phyloP scores from a whole-genome alignment of 768 basidiomycete genomes.

The Mycena chlorophos region DNA sequence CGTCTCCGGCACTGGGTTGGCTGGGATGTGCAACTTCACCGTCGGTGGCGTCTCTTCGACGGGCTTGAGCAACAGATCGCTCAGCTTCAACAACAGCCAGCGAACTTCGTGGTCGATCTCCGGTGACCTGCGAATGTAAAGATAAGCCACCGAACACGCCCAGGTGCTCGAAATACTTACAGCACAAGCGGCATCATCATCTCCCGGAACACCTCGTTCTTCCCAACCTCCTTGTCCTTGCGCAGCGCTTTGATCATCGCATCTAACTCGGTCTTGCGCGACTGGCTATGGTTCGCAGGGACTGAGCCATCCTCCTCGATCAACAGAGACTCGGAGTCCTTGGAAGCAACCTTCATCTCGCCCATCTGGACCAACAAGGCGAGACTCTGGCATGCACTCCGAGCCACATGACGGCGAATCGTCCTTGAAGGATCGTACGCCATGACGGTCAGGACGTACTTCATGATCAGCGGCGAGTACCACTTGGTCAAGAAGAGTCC shows the following conservation, averaged over 20 bases:
- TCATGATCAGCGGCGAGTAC: constrained; percentile 82
- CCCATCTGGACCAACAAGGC: constrained; percentile 86
- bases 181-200: constrained; percentile 78
- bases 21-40: constrained; percentile 77
- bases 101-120: constrained; percentile 86
- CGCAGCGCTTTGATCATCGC: constrained; percentile 82
- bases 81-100: constrained; percentile 88
- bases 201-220: constrained; percentile 77
- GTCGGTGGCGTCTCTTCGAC: constrained; percentile 83
- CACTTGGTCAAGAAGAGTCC: constrained; percentile 87
- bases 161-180: constrained; percentile 56
- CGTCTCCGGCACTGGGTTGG: constrained; percentile 67
- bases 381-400: constrained; percentile 82
- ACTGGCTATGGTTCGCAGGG: constrained; percentile 69
- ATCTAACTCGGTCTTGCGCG: constrained; percentile 81
- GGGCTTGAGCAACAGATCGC: constrained; percentile 83
- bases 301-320: constrained; percentile 85
- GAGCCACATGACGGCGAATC: constrained; percentile 85
- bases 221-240: constrained; percentile 82
- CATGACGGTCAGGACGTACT: constrained; percentile 85
- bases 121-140: constrained; percentile 50
- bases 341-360: constrained; percentile 76
- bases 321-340: constrained; percentile 74
- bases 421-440: constrained; percentile 80
- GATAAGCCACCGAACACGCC: neutral